Evolutionary conservation across 2,329 filamentous ascomycete species (phyloP).

Genomic region (Microdochium trichocladiopsis): DNA sequence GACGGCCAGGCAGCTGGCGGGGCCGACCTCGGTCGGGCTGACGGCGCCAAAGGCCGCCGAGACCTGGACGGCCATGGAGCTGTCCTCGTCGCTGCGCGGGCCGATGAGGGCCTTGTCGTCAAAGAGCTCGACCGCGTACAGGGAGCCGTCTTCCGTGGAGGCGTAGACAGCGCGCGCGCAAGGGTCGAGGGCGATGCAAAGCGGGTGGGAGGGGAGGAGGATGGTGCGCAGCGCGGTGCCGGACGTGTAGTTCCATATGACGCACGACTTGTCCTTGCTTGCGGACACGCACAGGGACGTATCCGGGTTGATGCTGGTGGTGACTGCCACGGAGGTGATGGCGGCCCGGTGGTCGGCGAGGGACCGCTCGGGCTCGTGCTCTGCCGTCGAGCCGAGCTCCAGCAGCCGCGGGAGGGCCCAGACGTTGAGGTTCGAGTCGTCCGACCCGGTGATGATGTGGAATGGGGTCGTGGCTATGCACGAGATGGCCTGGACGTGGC

Average conservation of each 20-base stretch:
- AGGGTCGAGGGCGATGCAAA: conserved; percentile 71
- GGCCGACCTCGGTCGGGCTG: conserved; percentile 53
- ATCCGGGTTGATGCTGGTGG: conserved; percentile 59
- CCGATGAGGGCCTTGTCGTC: conserved; percentile 44
- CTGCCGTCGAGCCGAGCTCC: conserved; percentile 43
- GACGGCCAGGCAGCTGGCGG: conserved; percentile 60
- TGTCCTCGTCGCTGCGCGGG: conserved; percentile 40
- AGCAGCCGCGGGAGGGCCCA: conserved; percentile 79
- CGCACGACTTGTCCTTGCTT: conserved; percentile 79
- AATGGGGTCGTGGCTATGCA: conserved; percentile 65
- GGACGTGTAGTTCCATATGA: conserved; percentile 87
- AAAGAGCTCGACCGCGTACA: conserved; percentile 74
- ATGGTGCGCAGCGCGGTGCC: conserved; percentile 74
- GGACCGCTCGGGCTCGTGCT: conserved; percentile 65
- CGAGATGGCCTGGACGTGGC: conserved; percentile 75
- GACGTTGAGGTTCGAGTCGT: conserved; percentile 85
- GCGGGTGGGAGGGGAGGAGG: conserved; percentile 66
- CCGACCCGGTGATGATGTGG: conserved; percentile 70
- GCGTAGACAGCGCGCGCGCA: conserved; percentile 77
- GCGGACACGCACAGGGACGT: conserved; percentile 80
- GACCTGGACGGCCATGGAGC: conserved; percentile 50
- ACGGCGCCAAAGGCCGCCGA: conserved; percentile 46
- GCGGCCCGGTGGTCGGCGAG: conserved; percentile 71
- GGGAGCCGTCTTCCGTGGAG: conserved; percentile 70
- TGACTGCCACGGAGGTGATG: conserved; percentile 57